Conservation (phyloP, 345 rosid species). For the Cardiospermum halicacabum region DNA sequence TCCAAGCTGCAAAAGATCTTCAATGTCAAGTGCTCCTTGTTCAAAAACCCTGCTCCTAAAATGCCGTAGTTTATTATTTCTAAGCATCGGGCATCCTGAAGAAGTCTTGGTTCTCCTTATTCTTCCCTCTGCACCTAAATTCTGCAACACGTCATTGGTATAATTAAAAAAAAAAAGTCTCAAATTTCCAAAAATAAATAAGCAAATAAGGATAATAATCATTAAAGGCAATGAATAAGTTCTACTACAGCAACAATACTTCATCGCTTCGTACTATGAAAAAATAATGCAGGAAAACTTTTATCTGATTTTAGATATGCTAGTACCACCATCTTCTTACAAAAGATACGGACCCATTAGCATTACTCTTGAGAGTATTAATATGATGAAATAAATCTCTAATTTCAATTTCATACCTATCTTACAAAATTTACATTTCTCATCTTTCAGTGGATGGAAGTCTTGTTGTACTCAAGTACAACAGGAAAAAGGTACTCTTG, state of each 20-base stretch:
- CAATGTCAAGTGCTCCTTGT: slow-evolving; percentile 76
- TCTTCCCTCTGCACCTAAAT: slow-evolving; percentile 48
- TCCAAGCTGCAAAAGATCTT: slow-evolving; percentile 82
- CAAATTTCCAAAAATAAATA: no score
- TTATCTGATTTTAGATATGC: neutral
- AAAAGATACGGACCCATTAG: neutral
- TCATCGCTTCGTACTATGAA: neutral
- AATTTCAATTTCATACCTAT: neutral
- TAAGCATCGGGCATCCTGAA: slow-evolving; percentile 85
- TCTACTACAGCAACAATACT: neutral
- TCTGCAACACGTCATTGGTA: slow-evolving; percentile 37
- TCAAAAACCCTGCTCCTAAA: slow-evolving; percentile 51
- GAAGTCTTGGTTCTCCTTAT: slow-evolving; percentile 44
- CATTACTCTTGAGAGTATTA: neutral
- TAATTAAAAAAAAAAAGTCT: slow-evolving; percentile 4
- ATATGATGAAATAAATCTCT: neutral
- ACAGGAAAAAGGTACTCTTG: neutral
- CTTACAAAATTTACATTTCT: neutral
- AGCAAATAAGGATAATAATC: no score
- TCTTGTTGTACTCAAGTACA: neutral
- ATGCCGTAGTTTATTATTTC: slow-evolving; percentile 54
- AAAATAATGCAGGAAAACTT: neutral
- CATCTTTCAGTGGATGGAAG: neutral
- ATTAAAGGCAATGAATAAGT: no score
- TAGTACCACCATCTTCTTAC: neutral